A percentile compares a stretch with the other conserved stretches of the same genome.
phyloP scores from a whole-genome alignment of 2,329 filamentous ascomycete genomes.

The Paramyrothecium sp. region DNA sequence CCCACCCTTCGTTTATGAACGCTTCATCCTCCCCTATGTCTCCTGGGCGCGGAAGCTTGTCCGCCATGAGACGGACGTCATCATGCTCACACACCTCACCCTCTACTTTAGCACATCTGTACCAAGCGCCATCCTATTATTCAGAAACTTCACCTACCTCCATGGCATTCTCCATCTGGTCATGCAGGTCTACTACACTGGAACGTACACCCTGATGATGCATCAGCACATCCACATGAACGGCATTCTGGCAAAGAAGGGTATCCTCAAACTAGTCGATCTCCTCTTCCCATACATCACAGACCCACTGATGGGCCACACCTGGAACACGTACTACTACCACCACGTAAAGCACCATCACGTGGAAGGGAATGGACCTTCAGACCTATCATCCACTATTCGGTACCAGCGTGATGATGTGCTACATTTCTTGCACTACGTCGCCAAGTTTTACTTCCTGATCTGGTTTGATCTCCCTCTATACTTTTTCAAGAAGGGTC shows the following conservation, averaged over 20 bases:
- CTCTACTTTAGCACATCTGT: slow-evolving; percentile 69
- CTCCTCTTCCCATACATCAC: slow-evolving; percentile 68
- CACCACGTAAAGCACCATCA: slow-evolving; percentile 87
- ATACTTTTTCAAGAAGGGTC: slow-evolving; percentile 69
- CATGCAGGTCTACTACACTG: slow-evolving; percentile 68
- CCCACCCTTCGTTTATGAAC: slow-evolving; percentile 37
- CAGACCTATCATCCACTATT: slow-evolving; percentile 74
- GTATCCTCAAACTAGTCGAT: slow-evolving; percentile 54
- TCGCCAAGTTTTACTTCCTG: slow-evolving; percentile 71
- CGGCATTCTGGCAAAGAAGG: slow-evolving; percentile 58
- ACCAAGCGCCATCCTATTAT: slow-evolving; percentile 66
- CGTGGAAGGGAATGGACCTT: slow-evolving; percentile 75
- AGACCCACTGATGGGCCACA: slow-evolving; percentile 78
- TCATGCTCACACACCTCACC: slow-evolving; percentile 75
- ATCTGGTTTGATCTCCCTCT: slow-evolving; percentile 73
- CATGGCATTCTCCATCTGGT: slow-evolving; percentile 66
- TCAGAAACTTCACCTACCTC: slow-evolving; percentile 62
- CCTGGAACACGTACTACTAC: slow-evolving; percentile 83
- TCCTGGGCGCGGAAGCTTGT: slow-evolving; percentile 54
- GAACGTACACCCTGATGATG: slow-evolving; percentile 77
- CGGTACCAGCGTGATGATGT: slow-evolving; percentile 71
- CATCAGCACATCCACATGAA: slow-evolving; percentile 82
- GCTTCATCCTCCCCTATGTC: slow-evolving; percentile 60
- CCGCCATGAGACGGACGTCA: slow-evolving; percentile 68
- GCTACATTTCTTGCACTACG: slow-evolving; percentile 67